phyloP scores from a whole-genome alignment of 768 basidiomycete species.

The Dacryopinax primogenitus region DNA sequence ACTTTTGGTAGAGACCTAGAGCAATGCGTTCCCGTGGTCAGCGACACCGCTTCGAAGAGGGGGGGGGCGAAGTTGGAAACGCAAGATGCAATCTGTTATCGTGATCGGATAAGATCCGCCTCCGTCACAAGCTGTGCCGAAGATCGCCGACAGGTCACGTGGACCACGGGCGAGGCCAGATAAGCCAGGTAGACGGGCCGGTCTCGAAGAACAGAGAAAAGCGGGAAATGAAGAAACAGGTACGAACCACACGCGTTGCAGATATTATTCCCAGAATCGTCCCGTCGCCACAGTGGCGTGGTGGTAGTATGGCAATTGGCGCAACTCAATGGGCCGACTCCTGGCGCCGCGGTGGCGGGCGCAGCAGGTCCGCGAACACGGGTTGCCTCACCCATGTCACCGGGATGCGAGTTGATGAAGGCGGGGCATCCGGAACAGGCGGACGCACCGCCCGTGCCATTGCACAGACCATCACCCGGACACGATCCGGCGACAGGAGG shows the following conservation, averaged over 20 bases:
- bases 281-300: slow-evolving; percentile 77
- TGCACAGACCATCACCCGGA: slow-evolving; percentile 94
- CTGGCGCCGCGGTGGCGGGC: not conserved
- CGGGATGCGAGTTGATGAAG: slow-evolving; percentile 55
- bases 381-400: not conserved
- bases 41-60: slow-evolving; percentile 18
- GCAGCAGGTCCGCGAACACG: slow-evolving; percentile 4
- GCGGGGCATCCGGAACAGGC: slow-evolving; percentile 95
- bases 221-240: slow-evolving; percentile 24
- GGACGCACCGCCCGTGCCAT: slow-evolving; percentile 88
- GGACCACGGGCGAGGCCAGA: not conserved
- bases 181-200: not conserved
- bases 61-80: slow-evolving; percentile 14
- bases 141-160: slow-evolving; percentile 8
- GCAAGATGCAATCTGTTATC: slow-evolving; percentile 10
- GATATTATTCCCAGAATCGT: slow-evolving; percentile 65
- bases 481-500: slow-evolving; percentile 47
- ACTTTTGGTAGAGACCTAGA: slow-evolving; percentile 90
- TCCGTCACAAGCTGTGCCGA: not conserved
- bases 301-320: slow-evolving; percentile 70
- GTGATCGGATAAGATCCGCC: slow-evolving; percentile 8
- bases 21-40: slow-evolving; percentile 22
- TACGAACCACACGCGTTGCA: slow-evolving; percentile 85
- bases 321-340: slow-evolving; percentile 31
- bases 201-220: slow-evolving; percentile 24